Evolutionary conservation across 139 green algal genomes (phyloP), one percentile per base, ranked within the genome.

Genomic region (Dunaliella primolecta): DNA sequence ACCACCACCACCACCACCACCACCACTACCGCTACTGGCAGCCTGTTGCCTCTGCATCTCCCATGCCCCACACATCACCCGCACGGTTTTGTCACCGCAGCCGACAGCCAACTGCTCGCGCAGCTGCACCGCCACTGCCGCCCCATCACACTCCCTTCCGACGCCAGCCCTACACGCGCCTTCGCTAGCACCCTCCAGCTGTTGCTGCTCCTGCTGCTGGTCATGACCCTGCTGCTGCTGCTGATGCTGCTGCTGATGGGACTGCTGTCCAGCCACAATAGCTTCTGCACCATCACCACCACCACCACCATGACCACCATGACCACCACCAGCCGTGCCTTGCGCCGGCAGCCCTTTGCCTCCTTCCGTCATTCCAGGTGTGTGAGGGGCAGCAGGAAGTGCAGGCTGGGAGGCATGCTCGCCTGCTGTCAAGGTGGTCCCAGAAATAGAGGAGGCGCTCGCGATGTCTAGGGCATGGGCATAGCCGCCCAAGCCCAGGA

Each of bases 31-130:
- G n/a, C n/a, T n/a, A n/a, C n/a, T n/a, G n/a, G n/a, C n/a, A n/a
- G n/a, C n/a, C n/a, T n/a, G n/a, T n/a, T n/a, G n/a, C n/a, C n/a
- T n/a, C n/a, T n/a, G n/a, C 46, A 64, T 64, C 37, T 2, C 56
- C 46, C n/a, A 21, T 56, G 55, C 55, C 2, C 24, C 81, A 24
- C 30, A 30, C 56, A 57, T 15, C 33, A 55, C 32, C 20, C 89
- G 84, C 30, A 91, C 36, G 0, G 88, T 91, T 1, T 87, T 88
- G 83, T 93, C 89, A 24, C 89, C 89, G 75, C 89, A 93, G 0
- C 86, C 89, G 36, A 90, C 84, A 23, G 87, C 89, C 77, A 93
- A 81, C 23, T 37, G 24, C 1, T 74, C 55, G 32, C 70, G 72
- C 29, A 74, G 74, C 35, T 25, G 80, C 71, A 32, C 46, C 46